phyloP scores from a whole-genome alignment of 495 filamentous ascomycete genomes.

The Lineolata rhizophorae region DNA sequence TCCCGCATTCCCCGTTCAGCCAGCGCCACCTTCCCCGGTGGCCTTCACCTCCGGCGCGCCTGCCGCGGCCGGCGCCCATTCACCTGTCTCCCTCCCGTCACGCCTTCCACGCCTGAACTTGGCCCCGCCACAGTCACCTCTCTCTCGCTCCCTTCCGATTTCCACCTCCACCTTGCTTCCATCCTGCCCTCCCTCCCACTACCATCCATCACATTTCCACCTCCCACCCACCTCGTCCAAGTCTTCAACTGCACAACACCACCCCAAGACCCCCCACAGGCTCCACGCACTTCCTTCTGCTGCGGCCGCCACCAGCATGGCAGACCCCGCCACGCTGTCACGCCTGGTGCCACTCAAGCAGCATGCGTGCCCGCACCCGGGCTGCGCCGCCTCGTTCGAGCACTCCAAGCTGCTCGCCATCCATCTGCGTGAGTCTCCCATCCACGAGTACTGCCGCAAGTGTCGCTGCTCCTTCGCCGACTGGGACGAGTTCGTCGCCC shows the following conservation, averaged over 20 bases:
- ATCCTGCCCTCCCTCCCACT: background rate
- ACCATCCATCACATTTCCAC: background rate
- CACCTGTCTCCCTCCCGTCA: background rate
- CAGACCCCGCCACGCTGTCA: background rate
- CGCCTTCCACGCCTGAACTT: background rate
- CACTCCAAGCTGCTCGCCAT: background rate
- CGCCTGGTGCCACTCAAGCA: background rate
- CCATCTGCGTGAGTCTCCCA: background rate
- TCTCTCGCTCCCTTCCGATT: background rate
- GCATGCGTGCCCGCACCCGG: background rate
- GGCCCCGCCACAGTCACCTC: background rate
- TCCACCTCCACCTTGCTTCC: background rate
- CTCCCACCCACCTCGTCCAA: background rate
- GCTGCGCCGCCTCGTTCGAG: background rate
- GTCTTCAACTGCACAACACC: background rate
- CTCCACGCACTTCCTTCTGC: background rate
- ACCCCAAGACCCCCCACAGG: background rate
- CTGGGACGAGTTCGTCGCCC: background rate
- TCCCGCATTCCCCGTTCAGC: background rate
- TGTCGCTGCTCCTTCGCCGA: background rate
- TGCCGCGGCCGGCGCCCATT: background rate
- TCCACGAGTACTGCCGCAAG: background rate
- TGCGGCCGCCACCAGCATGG: background rate
- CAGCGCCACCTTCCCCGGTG: background rate
- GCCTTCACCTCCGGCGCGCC: background rate